phyloP scores from a whole-genome alignment of 2,329 filamentous ascomycete species.

The Paramyrothecium sp. region DNA sequence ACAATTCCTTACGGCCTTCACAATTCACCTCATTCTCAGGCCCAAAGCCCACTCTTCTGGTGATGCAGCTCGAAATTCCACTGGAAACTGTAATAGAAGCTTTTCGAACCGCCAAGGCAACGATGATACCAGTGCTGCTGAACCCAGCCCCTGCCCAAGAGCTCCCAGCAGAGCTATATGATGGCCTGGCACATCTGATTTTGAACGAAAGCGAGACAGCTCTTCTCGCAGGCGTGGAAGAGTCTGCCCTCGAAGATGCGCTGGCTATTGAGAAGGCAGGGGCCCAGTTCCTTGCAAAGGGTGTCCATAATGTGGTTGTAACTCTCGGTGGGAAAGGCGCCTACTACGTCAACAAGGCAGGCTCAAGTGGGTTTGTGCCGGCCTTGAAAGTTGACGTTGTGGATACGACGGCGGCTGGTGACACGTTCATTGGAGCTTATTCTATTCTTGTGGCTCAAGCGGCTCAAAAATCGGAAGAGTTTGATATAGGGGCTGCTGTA shows the following conservation, averaged over 20 bases:
- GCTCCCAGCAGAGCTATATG: constrained; percentile 57
- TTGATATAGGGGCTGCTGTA: constrained; percentile 3
- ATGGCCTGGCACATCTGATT: constrained; percentile 62
- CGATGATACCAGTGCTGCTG: constrained; percentile 55
- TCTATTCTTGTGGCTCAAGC: constrained; percentile 39
- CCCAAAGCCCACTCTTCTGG: constrained; percentile 50
- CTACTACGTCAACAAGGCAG: constrained; percentile 42
- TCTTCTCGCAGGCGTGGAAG: constrained; percentile 48
- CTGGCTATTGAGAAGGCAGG: constrained; percentile 36
- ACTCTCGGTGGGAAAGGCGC: constrained; percentile 65
- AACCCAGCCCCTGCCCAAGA: constrained; percentile 68
- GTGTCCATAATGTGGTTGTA: constrained; percentile 63
- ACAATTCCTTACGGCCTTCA: constrained; percentile 22
- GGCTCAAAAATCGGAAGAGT: neutral
- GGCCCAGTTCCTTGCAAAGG: constrained; percentile 53
- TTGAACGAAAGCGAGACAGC: constrained; percentile 75
- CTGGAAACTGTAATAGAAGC: constrained; percentile 49
- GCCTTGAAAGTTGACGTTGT: constrained; percentile 53
- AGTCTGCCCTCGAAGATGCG: constrained; percentile 29
- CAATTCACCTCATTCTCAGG: constrained; percentile 18
- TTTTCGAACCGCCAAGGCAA: constrained; percentile 36
- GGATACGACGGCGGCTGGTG: constrained; percentile 73
- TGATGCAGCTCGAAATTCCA: constrained; percentile 62
- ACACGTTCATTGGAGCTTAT: constrained; percentile 73
- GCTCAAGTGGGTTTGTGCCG: constrained; percentile 37